Percentiles rank a stretch among this genome's conserved stretches.
These are phyloP conservation scores for Cicer yamashitae DNA, from an alignment of 306 rosid genomes.

Conservation along the genomic window DNA sequence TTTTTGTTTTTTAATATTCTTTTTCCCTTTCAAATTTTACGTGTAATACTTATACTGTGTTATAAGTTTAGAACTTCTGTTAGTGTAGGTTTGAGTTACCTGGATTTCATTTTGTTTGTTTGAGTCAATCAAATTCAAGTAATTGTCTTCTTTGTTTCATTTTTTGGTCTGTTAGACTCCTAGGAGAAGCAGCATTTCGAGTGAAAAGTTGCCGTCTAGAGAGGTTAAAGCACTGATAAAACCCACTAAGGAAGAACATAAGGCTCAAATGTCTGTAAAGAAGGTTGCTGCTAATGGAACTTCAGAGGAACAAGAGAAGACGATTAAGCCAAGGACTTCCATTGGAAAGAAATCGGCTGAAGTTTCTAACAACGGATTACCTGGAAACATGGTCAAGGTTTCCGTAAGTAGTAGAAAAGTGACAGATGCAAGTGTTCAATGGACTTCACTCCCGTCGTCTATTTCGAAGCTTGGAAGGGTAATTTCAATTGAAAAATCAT, in stretches of 20 bases:
- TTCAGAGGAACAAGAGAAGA: conserved; percentile 60
- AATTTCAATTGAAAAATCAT: conserved; percentile 41
- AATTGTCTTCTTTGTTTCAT: conserved; percentile 7
- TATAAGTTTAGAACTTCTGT: conserved; percentile 31
- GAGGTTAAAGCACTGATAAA: conserved; percentile 64
- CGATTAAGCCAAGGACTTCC: conserved; percentile 63
- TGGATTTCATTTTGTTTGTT: conserved; percentile 12
- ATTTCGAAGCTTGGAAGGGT: conserved; percentile 97
- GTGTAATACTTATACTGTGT: conserved; percentile 27
- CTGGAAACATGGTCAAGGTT: conserved; percentile 81
- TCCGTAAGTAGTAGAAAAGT: conserved; percentile 67
- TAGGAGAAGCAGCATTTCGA: conserved; percentile 72
- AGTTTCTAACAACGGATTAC: conserved; percentile 57
- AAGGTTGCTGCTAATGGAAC: conserved; percentile 66
- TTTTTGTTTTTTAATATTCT: not conserved
- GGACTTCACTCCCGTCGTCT: conserved; percentile 89
- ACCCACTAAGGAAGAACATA: conserved; percentile 67
- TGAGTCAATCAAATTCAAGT: conserved; percentile 31
- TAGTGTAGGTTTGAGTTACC: conserved; percentile 16
- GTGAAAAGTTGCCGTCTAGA: conserved; percentile 62
- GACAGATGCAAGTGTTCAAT: conserved; percentile 75
- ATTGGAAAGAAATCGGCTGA: conserved; percentile 76
- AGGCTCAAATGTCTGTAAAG: conserved; percentile 59
- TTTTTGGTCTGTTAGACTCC: conserved; percentile 64
- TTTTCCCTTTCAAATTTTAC: conserved; percentile 4